phyloP scores from a whole-genome alignment of 176 grass and related monocot species.

The Urochloa ruziziensis region DNA sequence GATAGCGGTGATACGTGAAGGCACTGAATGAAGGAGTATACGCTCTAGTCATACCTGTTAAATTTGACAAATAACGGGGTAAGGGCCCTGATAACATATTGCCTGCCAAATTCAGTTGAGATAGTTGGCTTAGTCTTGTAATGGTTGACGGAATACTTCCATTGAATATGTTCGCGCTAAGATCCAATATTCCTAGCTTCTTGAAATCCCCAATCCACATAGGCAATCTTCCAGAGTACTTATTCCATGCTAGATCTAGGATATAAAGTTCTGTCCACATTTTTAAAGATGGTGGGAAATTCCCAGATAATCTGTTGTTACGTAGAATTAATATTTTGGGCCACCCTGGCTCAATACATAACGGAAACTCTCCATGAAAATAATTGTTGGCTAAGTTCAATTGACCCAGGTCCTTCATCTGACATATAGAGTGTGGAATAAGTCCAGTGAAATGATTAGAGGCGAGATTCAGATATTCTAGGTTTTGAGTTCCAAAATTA shows the following conservation, averaged over 20 bases:
- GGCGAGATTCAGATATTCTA: background rate
- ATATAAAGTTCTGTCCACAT: background rate
- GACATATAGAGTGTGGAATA: constrained; percentile 36
- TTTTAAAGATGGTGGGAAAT: background rate
- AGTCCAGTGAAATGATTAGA: constrained; percentile 20
- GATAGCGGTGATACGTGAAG: too few relatives aligned
- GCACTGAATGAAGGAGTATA: too few relatives aligned
- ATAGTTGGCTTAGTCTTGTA: background rate
- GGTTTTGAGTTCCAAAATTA: background rate
- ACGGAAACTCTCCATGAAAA: background rate
- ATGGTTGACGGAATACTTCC: background rate
- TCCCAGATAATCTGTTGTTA: background rate
- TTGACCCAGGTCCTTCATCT: too few relatives aligned
- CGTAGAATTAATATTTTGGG: background rate
- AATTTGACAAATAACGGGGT: background rate
- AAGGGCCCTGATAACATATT: background rate
- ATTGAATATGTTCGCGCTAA: background rate
- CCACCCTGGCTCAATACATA: background rate
- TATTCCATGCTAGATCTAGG: background rate
- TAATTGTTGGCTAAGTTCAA: background rate
- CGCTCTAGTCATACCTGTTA: background rate
- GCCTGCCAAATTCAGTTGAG: background rate
- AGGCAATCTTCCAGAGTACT: background rate
- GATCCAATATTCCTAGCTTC: background rate
- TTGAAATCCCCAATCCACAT: background rate